phyloP scores from a whole-genome alignment of 2,329 filamentous ascomycete species.

The Fusarium vanettenii region DNA sequence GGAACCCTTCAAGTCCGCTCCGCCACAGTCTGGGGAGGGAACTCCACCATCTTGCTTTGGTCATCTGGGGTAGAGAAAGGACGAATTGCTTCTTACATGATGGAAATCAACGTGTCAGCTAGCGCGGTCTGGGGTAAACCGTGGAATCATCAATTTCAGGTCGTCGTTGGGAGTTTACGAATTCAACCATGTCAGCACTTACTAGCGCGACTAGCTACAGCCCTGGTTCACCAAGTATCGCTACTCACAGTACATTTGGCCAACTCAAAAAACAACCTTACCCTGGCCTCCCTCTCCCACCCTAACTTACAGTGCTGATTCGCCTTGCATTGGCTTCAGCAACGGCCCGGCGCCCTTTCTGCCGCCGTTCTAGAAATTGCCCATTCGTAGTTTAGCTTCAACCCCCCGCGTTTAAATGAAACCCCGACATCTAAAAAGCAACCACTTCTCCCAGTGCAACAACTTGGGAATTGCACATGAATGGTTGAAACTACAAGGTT shows the following conservation, averaged over 20 bases:
- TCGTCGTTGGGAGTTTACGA: neutral
- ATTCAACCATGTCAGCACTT: neutral
- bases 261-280: neutral
- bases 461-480: neutral
- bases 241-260: neutral
- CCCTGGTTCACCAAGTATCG: neutral
- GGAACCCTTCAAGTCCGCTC: neutral
- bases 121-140: neutral
- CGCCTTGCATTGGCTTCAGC: neutral
- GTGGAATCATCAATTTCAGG: neutral
- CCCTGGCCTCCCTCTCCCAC: neutral
- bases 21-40: neutral
- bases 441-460: neutral
- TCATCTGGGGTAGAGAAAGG: neutral
- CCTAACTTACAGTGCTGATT: neutral
- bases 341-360: conserved; percentile 6
- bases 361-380: conserved; percentile 13
- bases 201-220: neutral
- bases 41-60: neutral
- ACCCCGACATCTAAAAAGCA: neutral
- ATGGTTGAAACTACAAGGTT: neutral
- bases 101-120: neutral
- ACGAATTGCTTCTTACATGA: neutral
- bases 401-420: neutral
- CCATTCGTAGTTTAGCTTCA: neutral